Evolutionary conservation across 139 green algal species (phyloP).

Genomic region (Tetradesmus obliquus): DNA sequence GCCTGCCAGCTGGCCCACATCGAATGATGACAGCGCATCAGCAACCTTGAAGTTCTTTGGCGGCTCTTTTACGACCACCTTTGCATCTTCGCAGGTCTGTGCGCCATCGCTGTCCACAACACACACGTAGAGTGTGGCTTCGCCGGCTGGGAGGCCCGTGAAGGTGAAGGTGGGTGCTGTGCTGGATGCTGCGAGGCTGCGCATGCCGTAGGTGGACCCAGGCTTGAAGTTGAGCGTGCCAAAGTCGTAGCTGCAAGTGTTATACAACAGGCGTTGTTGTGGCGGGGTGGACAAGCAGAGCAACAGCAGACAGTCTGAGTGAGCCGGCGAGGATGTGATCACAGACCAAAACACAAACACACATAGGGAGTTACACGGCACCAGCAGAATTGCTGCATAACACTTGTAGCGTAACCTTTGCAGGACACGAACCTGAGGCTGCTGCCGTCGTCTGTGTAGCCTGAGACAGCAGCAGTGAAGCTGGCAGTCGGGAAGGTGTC

Average conservation of each 20-base stretch:
- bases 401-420: too few species aligned
- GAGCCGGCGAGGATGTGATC: too few species aligned
- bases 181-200: not conserved
- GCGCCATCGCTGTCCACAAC: not conserved
- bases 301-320: not conserved
- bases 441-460: not conserved
- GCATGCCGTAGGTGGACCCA: not conserved
- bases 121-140: not conserved
- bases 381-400: too few species aligned
- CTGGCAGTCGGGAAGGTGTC: not conserved
- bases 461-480: not conserved
- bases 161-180: not conserved
- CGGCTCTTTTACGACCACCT: not conserved
- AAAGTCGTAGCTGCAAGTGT: not conserved
- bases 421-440: too few species aligned
- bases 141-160: not conserved
- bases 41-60: not conserved
- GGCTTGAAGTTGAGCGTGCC: not conserved
- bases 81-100: not conserved
- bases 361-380: too few species aligned
- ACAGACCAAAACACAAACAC: too few species aligned
- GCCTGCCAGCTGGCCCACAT: not conserved
- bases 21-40: not conserved
- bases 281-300: not conserved
- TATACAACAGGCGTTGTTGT: not conserved